Base-by-base conservation (phyloP, 192 early-diverging fungal genomes). In the Coemansia sp. region DNA sequence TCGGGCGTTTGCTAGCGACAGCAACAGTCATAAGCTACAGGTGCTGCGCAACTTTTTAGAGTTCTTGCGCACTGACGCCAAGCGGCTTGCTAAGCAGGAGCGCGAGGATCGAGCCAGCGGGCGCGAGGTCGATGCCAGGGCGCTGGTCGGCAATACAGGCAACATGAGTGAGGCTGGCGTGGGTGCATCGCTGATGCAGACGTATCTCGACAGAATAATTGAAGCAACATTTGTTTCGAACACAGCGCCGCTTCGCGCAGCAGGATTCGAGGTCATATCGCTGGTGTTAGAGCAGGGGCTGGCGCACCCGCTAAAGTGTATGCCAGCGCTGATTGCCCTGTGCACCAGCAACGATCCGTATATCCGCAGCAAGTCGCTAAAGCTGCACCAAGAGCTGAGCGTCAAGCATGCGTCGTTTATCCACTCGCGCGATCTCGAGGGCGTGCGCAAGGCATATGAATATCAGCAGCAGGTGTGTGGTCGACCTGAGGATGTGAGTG, bases 351-450 rank as follows among this genome's bases (percentile, higher is more conserved):
- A 79, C 2, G 85, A 92, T 61, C 38, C 69, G 0, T 67, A 70
- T 2, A 73, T 95, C 14, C 84, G 92, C 15, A 87, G 84, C 27
- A 90, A 89, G 29, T 86, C 93, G 5, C 75, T 88, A 17, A 82
- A 82, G 64, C 72, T 94, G 25, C 92, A 98, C 65, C 70, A 82
- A 37, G 86, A 90, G 38, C 66, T 94, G 24, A 85, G 87, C 66
- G 87, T 87, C 57, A 97, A 97, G 76, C 90, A 95, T 65, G 89
- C 91, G 1, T 91, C 90, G 19, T 88, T 97, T 59, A 94, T 98
- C 48, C 91, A 98, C 76, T 83, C 88, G 21, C 86, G 86, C 49
- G 89, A 88, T 73, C 76, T 87, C 29, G 94, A 94, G 21, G 89
- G 89, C 59, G 86, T 96, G 27, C 74, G 74, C 49, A 83, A 83